Base-by-base conservation (phyloP, 2,329 filamentous ascomycete species). In the Berkeleyomyces rouxiae region DNA sequence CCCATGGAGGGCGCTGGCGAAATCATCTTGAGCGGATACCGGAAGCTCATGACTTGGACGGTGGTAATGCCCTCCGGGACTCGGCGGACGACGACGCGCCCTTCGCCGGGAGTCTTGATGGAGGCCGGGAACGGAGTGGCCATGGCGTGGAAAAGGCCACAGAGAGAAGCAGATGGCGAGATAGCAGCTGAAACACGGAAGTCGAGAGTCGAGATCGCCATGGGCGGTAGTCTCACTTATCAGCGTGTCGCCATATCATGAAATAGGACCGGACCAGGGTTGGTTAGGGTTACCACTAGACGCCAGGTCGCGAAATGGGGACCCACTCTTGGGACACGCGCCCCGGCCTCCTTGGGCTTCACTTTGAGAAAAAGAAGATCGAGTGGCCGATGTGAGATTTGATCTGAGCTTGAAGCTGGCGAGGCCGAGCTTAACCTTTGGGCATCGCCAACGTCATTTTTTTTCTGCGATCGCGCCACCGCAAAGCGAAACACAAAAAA, bases 1-100 rank as follows among this genome's bases (percentile, higher is more conserved):
- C 81, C 76, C 58, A 80, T 78, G 4, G 84, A 77, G 9, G 86
- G 82, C 11, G 85, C 80, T 1, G 92, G 90, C 0, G 90, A 87
- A 66, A 99, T 88, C 63, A 99, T 81, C 73, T 99, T 99, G 57
- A 99, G 79, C 1, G 93, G 93, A 70, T 97, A 99, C 72, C 95
- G 90, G 71, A 95, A 97, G 43, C 85, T 85, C 67, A 96, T 82
- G 40, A 79, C 82, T 65, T 85, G 82, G 39, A 96, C 79, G 55
- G 84, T 83, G 11, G 88, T 88, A 58, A 81, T 81, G 36, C 81
- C 79, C 40, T 85, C 84, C 43, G 91, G 88, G 7, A 91, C 79
- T 4, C 88, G 75, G 23, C 82, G 82, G 63, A 90, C 83, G 61
- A 90, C 78, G 67, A 96, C 87, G 67, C 79, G 80, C 65, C 93